These are phyloP conservation scores for Chloris gayana DNA, from an alignment of 176 grass and related monocot genomes.

Conservation along the genomic window DNA sequence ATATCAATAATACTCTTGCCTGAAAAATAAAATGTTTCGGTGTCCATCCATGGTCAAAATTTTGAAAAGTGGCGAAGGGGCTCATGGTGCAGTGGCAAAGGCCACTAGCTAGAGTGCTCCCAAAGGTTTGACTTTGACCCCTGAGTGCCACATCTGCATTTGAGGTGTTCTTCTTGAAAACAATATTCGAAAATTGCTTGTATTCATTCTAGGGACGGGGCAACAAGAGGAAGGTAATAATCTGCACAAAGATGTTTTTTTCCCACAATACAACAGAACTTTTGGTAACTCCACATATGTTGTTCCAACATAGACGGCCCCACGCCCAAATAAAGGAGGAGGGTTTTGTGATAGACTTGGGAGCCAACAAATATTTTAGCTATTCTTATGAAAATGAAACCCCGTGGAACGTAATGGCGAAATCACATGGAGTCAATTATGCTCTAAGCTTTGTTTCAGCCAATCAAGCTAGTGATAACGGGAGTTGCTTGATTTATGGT, in stretches of 20 bases:
- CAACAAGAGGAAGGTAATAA: not conserved
- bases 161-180: too few species aligned
- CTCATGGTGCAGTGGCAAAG: too few species aligned
- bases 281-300: not conserved
- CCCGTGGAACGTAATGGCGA: not conserved
- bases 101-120: too few species aligned
- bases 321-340: too few species aligned
- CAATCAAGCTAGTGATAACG: slow-evolving; percentile 29
- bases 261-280: not conserved
- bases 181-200: not conserved
- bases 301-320: too few species aligned
- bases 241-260: not conserved
- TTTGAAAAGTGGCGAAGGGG: not conserved
- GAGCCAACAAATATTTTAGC: too few species aligned
- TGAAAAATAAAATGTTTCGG: not conserved
- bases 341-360: too few species aligned
- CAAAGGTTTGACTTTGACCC: too few species aligned
- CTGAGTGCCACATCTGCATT: too few species aligned
- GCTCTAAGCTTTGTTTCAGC: slow-evolving; percentile 22
- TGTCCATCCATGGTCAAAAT: not conserved
- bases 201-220: not conserved
- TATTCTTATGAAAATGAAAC: too few species aligned
- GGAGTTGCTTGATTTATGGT: slow-evolving; percentile 18
- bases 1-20: not conserved
- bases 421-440: slow-evolving; percentile 11